A percentile compares a stretch with the other conserved stretches of the same genome.
phyloP scores from a whole-genome alignment of 208 protist genomes.

The Vickermania spadyakhi region DNA sequence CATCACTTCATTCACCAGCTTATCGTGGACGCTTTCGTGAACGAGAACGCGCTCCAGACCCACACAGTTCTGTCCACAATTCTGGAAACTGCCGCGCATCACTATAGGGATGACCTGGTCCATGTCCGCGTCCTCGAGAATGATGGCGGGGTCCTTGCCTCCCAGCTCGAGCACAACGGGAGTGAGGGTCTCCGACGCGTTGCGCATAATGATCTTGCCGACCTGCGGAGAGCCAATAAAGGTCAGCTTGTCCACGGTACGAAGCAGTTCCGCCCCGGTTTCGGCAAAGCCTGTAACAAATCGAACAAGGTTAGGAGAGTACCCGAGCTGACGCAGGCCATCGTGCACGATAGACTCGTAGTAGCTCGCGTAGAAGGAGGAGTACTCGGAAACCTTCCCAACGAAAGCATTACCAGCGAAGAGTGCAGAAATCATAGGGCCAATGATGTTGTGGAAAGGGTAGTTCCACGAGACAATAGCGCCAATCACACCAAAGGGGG shows the following conservation, averaged over 20 bases:
- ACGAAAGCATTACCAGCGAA: slow-evolving; percentile 93
- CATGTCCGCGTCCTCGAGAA: slow-evolving; percentile 88
- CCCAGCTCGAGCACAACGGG: slow-evolving; percentile 93
- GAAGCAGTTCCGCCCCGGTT: slow-evolving; percentile 83
- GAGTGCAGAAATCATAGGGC: slow-evolving; percentile 90
- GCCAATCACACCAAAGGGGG: slow-evolving; percentile 88
- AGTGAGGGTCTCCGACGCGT: slow-evolving; percentile 82
- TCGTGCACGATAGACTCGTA: slow-evolving; percentile 88
- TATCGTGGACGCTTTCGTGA: slow-evolving; percentile 85
- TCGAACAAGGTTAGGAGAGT: slow-evolving; percentile 84
- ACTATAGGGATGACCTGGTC: slow-evolving; percentile 83
- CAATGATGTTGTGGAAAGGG: slow-evolving; percentile 93
- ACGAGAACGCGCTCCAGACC: slow-evolving; percentile 81
- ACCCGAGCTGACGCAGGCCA: slow-evolving; percentile 76
- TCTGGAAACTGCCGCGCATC: slow-evolving; percentile 88
- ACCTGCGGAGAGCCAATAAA: slow-evolving; percentile 87
- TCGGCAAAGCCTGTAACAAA: slow-evolving; percentile 92
- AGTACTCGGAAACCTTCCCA: slow-evolving; percentile 92
- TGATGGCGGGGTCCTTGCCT: slow-evolving; percentile 92
- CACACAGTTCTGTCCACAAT: slow-evolving; percentile 93
- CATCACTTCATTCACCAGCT: slow-evolving; percentile 54
- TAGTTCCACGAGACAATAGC: slow-evolving; percentile 95
- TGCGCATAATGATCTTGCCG: slow-evolving; percentile 89
- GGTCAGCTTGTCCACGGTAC: slow-evolving; percentile 87
- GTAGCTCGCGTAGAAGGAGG: slow-evolving; percentile 86